phyloP scores from a whole-genome alignment of 2,329 filamentous ascomycete genomes.

The Bipolaris cookei region DNA sequence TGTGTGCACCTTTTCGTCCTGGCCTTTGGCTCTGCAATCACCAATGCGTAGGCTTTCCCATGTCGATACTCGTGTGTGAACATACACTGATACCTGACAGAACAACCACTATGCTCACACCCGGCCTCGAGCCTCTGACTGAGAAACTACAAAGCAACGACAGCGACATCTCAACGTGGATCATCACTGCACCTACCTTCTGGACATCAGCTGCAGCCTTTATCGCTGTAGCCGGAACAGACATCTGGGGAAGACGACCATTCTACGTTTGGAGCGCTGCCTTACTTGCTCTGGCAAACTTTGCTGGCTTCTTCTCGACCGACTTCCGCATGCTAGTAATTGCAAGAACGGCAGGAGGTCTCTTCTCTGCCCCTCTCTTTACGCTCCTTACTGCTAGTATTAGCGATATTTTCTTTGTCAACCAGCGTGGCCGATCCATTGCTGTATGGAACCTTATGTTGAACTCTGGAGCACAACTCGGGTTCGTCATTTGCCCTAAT shows the following conservation, averaged over 20 bases:
- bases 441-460: constrained; percentile 23
- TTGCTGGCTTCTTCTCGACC: constrained; percentile 13
- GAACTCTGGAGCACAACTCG: constrained; percentile 20
- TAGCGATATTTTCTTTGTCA: constrained; percentile 21
- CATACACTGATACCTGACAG: constrained; percentile 5
- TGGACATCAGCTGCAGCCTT: constrained; percentile 23
- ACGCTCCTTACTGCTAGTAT: constrained; percentile 22
- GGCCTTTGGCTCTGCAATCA: constrained; percentile 20
- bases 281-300: constrained; percentile 17
- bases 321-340: constrained; percentile 17
- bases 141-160: constrained; percentile 18
- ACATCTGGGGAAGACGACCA: constrained; percentile 19
- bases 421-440: constrained; percentile 20
- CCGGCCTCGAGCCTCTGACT: constrained; percentile 15
- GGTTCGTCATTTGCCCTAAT: constrained; percentile 1
- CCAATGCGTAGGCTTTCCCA: constrained; percentile 18
- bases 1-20: constrained; percentile 16
- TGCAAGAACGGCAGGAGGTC: constrained; percentile 17
- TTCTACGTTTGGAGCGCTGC: constrained; percentile 18
- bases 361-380: constrained; percentile 20
- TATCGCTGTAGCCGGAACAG: constrained; percentile 16
- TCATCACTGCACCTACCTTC: constrained; percentile 21
- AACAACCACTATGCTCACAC: constrained; percentile 20
- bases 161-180: constrained; percentile 17
- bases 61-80: not conserved